These are phyloP conservation scores for Mortierella sp. DNA, from an alignment of 371 early-diverging fungal species.

Conservation along the genomic window DNA sequence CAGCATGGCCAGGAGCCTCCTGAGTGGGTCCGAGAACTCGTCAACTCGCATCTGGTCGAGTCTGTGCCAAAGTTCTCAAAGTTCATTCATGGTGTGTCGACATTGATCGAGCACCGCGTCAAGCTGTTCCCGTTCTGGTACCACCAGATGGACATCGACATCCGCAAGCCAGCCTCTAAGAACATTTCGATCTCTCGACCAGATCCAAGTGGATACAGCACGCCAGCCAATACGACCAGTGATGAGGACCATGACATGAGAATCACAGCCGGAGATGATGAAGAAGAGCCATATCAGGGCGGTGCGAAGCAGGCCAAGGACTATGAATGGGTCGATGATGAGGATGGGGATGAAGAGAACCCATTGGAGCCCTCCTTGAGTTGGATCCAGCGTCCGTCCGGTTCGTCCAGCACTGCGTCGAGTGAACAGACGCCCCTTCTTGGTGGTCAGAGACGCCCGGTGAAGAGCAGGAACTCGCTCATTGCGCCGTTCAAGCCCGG, in stretches of 20 bases:
- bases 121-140: slow-evolving; percentile 98
- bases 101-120: slow-evolving; percentile 89
- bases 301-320: slow-evolving; percentile 39
- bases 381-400: slow-evolving; percentile 48
- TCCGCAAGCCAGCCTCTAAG: slow-evolving; percentile 76
- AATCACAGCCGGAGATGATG: slow-evolving; percentile 27
- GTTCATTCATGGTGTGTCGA: slow-evolving; percentile 97
- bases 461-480: slow-evolving; percentile 40
- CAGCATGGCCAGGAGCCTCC: slow-evolving; percentile 90
- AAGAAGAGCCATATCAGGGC: slow-evolving; percentile 36
- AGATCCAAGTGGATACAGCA: slow-evolving; percentile 50
- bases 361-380: slow-evolving; percentile 37
- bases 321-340: slow-evolving; percentile 45
- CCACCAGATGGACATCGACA: slow-evolving; percentile 95
- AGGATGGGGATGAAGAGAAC: slow-evolving; percentile 50
- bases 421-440: slow-evolving; percentile 48
- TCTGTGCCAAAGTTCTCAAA: slow-evolving; percentile 99
- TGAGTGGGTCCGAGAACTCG: slow-evolving; percentile 94
- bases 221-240: slow-evolving; percentile 52
- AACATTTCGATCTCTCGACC: slow-evolving; percentile 48
- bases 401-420: slow-evolving; percentile 22
- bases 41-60: slow-evolving; percentile 92
- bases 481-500: slow-evolving; percentile 52
- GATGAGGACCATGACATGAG: slow-evolving; percentile 50
- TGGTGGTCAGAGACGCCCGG: slow-evolving; percentile 9